Percentiles rank a stretch among this genome's conserved stretches.
phyloP scores from a whole-genome alignment of 495 filamentous ascomycete species.

The Tuber indicum region DNA sequence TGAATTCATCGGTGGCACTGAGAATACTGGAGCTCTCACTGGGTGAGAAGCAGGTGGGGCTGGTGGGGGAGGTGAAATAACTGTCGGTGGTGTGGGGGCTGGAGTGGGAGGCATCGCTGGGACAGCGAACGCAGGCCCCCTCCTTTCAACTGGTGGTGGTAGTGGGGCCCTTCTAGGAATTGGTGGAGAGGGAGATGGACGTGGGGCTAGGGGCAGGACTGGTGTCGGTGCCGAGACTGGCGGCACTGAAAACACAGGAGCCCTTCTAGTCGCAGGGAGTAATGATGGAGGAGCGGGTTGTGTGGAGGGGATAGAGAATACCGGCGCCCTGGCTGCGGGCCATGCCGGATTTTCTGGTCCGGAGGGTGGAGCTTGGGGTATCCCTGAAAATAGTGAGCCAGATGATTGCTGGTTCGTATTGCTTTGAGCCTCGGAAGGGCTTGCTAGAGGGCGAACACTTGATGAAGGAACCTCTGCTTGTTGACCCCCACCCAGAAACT shows the following conservation, averaged over 20 bases:
- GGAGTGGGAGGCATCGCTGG: not conserved
- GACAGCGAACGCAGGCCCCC: not conserved
- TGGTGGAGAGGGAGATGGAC: not conserved
- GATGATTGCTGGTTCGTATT: not conserved
- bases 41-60: not conserved
- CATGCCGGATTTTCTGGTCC: not conserved
- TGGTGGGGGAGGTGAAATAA: not conserved
- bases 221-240: not conserved
- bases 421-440: not conserved
- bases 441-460: not conserved
- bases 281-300: not conserved
- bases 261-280: not conserved
- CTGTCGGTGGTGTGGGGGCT: not conserved
- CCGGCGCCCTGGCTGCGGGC: not conserved
- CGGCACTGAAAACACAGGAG: not conserved
- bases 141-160: not conserved
- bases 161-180: not conserved
- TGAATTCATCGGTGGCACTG: not conserved
- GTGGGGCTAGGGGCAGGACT: not conserved
- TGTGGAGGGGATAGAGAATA: not conserved
- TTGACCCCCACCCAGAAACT: not conserved
- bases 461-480: not conserved
- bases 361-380: not conserved
- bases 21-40: not conserved
- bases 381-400: not conserved